Conservation (phyloP, 2,329 filamentous ascomycete species). For the Aspergillus alliaceus region DNA sequence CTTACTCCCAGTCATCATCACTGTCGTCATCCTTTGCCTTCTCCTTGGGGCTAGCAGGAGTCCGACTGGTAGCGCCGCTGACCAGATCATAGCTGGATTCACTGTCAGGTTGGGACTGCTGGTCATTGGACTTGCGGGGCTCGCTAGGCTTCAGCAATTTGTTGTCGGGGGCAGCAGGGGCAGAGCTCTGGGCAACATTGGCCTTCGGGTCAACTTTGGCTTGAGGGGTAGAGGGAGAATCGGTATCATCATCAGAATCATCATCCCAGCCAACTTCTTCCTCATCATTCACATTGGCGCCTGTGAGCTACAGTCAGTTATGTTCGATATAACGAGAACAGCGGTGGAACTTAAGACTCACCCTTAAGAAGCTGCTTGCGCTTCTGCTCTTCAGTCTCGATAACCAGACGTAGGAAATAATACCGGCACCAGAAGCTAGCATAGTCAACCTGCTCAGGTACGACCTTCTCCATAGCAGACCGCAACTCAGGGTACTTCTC, state of each 20-base stretch:
- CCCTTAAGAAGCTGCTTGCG: constrained; percentile 88
- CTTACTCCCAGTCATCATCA: constrained; percentile 76
- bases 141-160: constrained; percentile 62
- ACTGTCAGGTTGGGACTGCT: constrained; percentile 87
- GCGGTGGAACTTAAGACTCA: constrained; percentile 45
- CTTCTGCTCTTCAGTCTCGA: constrained; percentile 89
- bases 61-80: constrained; percentile 74
- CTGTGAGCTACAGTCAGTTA: constrained; percentile 18
- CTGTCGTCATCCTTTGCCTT: constrained; percentile 55
- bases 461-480: constrained; percentile 88
- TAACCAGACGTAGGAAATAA: constrained; percentile 88
- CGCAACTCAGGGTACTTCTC: constrained; percentile 84
- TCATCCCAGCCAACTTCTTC: constrained; percentile 70
- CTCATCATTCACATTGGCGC: constrained; percentile 63
- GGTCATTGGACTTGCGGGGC: constrained; percentile 74
- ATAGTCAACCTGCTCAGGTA: constrained; percentile 92
- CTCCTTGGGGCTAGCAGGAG: constrained; percentile 66
- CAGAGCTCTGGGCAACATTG: constrained; percentile 24
- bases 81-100: constrained; percentile 97
- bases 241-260: constrained; percentile 62
- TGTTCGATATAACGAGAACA: neutral
- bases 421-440: constrained; percentile 90
- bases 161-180: constrained; percentile 33
- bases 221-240: constrained; percentile 44
- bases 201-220: constrained; percentile 38